Evolutionary conservation across 306 rosid genomes (phyloP), one percentile per base, ranked within the genome.

Genomic region (Vigna hirtella): DNA sequence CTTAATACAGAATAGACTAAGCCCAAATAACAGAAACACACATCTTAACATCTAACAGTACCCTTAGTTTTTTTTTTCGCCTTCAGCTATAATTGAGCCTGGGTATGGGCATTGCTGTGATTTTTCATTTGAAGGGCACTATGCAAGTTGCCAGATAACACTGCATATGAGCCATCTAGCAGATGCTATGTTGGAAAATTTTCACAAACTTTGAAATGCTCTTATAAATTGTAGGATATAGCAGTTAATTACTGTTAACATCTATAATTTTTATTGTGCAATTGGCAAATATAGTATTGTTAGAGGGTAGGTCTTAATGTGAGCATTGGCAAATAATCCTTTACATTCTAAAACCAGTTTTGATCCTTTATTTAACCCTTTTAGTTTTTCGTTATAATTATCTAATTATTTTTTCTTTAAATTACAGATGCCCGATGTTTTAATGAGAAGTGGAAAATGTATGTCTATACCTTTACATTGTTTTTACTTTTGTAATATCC

Each of bases 391-490:
- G 32, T 73, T 73, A 30, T 73, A 55, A n/a, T 57, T 69, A 38
- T 73, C 77, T 84, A 52, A 84, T 61, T 68, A 70, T 61, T 70
- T 69, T 66, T 79, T 50, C 65, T 61, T 64, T 82, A 76, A 75
- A 82, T 85, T 91, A 76, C 93, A 95, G 98, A 85, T 89, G 85
- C 85, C 97, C 9, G 86, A 86, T 83, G 86, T 83, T 76, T 79
- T 92, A 73, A 73, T 85, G 84, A 92, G 95, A 81, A 90, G 94
- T 81, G 93, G 88, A 73, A 92, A 88, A 88, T 81, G 97, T 94
- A 92, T 82, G 96, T 52, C 70, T 73, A 55, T 70, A 67, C 52
- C 77, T 82, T 74, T 59, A 72, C 72, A 56, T 49, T 78, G 65
- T 28, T 40, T 84, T 47, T 77, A 50, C 48, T 20, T 73, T 30